A percentile compares a stretch with the other conserved stretches of the same genome.
Conservation (phyloP, 108 stramenopile genomes). For the Stephanodiscus minutulus region DNA sequence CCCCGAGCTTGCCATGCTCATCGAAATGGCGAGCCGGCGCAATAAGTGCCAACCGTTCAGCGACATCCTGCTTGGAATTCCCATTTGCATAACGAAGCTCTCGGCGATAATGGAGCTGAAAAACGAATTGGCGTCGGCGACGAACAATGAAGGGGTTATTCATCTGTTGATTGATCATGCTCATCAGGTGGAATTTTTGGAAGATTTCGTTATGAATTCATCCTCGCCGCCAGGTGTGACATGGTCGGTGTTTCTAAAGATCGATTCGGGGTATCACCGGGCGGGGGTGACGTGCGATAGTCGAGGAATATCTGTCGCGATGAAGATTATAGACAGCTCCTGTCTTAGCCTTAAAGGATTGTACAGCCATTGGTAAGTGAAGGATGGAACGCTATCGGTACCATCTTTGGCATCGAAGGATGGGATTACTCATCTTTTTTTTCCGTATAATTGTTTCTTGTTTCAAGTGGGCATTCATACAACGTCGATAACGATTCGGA, state of each 20-base stretch:
- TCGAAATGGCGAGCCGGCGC: slow-evolving; percentile 11
- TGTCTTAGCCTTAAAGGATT: slow-evolving; percentile 22
- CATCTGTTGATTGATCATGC: slow-evolving; percentile 37
- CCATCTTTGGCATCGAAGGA: not conserved
- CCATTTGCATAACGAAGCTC: slow-evolving; percentile 38
- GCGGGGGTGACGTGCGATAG: slow-evolving; percentile 24
- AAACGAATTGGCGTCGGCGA: slow-evolving; percentile 20
- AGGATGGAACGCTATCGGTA: not conserved
- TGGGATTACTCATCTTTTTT: too few species aligned
- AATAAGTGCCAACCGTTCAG: slow-evolving; percentile 15
- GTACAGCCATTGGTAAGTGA: slow-evolving; percentile 42
- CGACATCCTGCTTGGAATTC: slow-evolving; percentile 34
- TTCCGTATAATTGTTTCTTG: not conserved
- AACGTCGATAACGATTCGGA: slow-evolving; percentile 7
- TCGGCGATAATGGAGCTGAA: slow-evolving; percentile 1
- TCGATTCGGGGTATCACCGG: slow-evolving; percentile 46
- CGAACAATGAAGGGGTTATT: slow-evolving; percentile 8
- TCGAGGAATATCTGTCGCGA: slow-evolving; percentile 15
- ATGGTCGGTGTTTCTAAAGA: slow-evolving; percentile 41
- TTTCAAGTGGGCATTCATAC: slow-evolving; percentile 43
- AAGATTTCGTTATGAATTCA: slow-evolving; percentile 13
- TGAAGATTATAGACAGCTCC: slow-evolving; percentile 21
- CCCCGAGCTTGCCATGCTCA: slow-evolving; percentile 32
- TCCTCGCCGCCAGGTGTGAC: not conserved
- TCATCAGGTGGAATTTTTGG: slow-evolving; percentile 18